A percentile compares a stretch with the other conserved stretches of the same genome.
These are phyloP conservation scores for Penicillium aurantiogriseum DNA, from an alignment of 2,329 filamentous ascomycete species.

Conservation along the genomic window DNA sequence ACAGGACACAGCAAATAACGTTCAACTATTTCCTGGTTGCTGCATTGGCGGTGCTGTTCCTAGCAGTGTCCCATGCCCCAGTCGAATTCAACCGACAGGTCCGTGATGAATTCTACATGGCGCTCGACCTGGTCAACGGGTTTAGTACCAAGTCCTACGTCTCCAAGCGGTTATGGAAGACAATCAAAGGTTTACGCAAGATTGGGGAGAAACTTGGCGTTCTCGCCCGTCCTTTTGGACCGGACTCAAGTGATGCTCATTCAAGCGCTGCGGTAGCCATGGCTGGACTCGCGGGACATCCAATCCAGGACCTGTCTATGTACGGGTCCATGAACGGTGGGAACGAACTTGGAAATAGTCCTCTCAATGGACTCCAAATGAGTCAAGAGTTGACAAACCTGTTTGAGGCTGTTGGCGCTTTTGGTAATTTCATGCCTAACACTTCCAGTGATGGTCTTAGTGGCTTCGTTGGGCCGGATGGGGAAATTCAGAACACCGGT, in stretches of 20 bases:
- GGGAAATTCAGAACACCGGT: constrained; percentile 44
- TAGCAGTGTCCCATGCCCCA: constrained; percentile 64
- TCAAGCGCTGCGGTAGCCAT: constrained; percentile 64
- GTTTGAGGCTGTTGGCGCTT: constrained; percentile 62
- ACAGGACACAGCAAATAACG: constrained; percentile 61
- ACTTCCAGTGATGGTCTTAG: constrained; percentile 38
- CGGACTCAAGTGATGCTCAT: constrained; percentile 54
- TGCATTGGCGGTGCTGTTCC: constrained; percentile 62
- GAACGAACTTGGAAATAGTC: constrained; percentile 51
- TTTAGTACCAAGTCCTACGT: constrained; percentile 62
- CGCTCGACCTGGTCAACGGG: constrained; percentile 61
- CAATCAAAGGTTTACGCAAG: constrained; percentile 62
- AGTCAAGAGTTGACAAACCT: constrained; percentile 60
- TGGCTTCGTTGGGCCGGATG: constrained; percentile 39
- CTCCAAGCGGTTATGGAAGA: constrained; percentile 63
- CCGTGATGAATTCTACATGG: constrained; percentile 67
- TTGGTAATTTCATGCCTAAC: constrained; percentile 41
- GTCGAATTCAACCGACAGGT: constrained; percentile 59
- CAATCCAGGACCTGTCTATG: constrained; percentile 57
- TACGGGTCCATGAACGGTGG: constrained; percentile 43
- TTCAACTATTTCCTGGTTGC: constrained; percentile 68
- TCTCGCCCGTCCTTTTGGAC: constrained; percentile 37
- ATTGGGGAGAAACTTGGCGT: constrained; percentile 62
- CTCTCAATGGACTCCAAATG: constrained; percentile 59
- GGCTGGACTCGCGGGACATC: constrained; percentile 63